These are phyloP conservation scores for Golubevia pallescens DNA, from an alignment of 1,284 basidiomycete genomes.

Conservation along the genomic window DNA sequence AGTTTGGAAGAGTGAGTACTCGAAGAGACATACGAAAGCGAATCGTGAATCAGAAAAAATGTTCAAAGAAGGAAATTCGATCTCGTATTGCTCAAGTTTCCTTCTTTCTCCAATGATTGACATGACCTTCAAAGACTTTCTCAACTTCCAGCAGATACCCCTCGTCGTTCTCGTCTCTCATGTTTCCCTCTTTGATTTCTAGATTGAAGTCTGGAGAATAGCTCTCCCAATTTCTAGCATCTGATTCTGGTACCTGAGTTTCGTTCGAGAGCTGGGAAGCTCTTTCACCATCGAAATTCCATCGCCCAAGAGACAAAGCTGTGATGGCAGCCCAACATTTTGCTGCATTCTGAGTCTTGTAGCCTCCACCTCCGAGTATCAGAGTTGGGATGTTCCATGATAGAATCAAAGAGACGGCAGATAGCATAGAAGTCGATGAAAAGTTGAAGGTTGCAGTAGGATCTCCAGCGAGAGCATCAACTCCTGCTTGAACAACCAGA, in stretches of 20 bases:
- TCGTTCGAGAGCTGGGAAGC: constrained; percentile 4
- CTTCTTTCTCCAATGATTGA: constrained; percentile 4
- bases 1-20: no score
- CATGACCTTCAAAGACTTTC: constrained; percentile 12
- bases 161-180: constrained; percentile 30
- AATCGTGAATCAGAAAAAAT: no score
- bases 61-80: no score
- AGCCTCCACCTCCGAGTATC: constrained; percentile 35
- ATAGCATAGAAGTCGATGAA: no score
- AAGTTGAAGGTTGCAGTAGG: constrained; percentile 62
- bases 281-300: constrained; percentile 6
- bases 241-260: constrained; percentile 20
- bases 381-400: constrained; percentile 25
- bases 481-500: constrained; percentile 82
- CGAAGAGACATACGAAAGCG: no score
- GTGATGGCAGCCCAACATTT: constrained; percentile 26
- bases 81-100: no score
- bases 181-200: constrained; percentile 7
- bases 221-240: not conserved
- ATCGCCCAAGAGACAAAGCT: constrained; percentile 12
- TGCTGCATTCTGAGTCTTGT: constrained; percentile 26
- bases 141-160: constrained; percentile 19
- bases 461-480: constrained; percentile 83
- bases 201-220: not conserved
- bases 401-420: constrained; percentile 10